These are phyloP conservation scores for Lentinula edodes DNA, from an alignment of 768 basidiomycete species.

Conservation along the genomic window DNA sequence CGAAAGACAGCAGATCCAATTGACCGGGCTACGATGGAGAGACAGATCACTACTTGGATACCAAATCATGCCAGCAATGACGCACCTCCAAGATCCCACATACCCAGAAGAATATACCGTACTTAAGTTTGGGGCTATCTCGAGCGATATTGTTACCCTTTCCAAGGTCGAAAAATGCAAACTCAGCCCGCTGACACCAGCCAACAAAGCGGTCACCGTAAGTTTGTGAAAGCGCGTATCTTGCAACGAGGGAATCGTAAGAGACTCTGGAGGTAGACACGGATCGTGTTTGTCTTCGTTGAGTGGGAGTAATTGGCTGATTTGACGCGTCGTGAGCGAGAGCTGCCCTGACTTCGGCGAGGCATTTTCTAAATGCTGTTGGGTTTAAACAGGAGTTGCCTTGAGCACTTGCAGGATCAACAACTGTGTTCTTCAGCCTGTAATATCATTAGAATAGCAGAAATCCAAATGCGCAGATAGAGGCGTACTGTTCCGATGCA, in stretches of 20 bases:
- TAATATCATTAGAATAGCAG: background rate
- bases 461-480: background rate
- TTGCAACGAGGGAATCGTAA: background rate
- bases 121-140: background rate
- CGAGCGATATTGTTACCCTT: background rate
- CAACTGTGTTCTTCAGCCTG: constrained; percentile 12
- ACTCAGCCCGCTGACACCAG: background rate
- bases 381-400: constrained; percentile 7
- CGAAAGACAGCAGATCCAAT: background rate
- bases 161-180: background rate
- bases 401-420: constrained; percentile 6
- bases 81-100: background rate
- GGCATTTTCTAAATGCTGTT: constrained; percentile 8
- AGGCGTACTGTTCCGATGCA: constrained; percentile 39
- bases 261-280: background rate
- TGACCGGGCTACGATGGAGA: background rate
- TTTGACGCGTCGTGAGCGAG: background rate
- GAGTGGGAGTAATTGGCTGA: background rate
- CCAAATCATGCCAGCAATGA: background rate
- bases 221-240: background rate
- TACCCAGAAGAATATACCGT: constrained; percentile 2
- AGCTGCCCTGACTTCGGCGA: constrained; percentile 5
- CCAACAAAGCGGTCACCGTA: background rate
- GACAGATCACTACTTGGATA: background rate
- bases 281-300: background rate